Evolutionary conservation across 345 rosid genomes (phyloP).

Genomic region (Schrenkiella parvula): DNA sequence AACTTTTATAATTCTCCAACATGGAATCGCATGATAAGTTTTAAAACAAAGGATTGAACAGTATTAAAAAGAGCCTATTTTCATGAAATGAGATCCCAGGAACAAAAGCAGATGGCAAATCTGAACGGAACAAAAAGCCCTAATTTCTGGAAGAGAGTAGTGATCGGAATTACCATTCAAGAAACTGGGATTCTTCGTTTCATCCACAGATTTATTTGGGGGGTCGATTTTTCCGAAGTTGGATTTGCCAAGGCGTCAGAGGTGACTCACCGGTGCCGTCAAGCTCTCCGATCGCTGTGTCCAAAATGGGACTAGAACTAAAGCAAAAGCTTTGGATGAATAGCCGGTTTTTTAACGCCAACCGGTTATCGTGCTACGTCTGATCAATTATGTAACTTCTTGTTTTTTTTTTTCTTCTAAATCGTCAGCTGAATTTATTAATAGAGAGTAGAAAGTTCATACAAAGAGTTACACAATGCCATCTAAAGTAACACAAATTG

Average conservation of each 20-base stretch:
- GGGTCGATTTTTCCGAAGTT: background rate
- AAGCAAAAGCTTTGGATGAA: background rate
- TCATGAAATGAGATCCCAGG: background rate
- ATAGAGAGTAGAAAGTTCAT: too few relatives aligned
- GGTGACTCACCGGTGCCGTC: slow-evolving; percentile 6
- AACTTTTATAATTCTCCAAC: background rate
- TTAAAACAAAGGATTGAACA: background rate
- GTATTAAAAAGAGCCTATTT: background rate
- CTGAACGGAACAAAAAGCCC: background rate
- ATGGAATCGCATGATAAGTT: background rate
- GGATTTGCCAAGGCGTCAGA: background rate
- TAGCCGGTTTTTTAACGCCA: background rate
- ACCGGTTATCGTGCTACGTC: slow-evolving; percentile 1
- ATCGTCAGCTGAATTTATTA: too few relatives aligned
- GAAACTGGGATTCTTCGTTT: background rate
- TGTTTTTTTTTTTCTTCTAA: too few relatives aligned
- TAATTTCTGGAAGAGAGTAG: slow-evolving; percentile 13
- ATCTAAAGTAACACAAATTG: too few relatives aligned
- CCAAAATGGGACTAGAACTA: background rate
- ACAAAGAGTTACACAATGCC: too few relatives aligned
- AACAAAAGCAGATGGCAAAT: background rate
- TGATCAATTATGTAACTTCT: background rate
- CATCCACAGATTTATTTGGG: background rate
- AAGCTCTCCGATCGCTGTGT: slow-evolving; percentile 1
- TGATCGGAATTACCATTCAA: slow-evolving; percentile 16